Evolutionary conservation across 257 asterid genomes (phyloP).

Genomic region (Solanum bulbocastanum): DNA sequence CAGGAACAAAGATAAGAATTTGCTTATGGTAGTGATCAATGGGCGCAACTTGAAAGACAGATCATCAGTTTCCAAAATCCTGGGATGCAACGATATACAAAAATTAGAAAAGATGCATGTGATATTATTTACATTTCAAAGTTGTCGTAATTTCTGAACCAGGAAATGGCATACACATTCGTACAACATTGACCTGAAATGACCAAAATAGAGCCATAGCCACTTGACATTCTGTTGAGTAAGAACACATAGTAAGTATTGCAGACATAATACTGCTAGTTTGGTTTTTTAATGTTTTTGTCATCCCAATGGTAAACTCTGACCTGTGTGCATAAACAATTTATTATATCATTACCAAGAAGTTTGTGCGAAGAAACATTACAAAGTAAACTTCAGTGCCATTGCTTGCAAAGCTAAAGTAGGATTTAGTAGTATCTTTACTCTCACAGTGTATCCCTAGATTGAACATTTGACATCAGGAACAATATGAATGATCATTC

Average conservation of each 20-base stretch:
- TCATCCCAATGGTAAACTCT: background rate
- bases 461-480: background rate
- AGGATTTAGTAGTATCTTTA: background rate
- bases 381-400: background rate
- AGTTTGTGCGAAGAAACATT: background rate
- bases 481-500: background rate
- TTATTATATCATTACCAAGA: background rate
- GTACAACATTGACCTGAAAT: background rate
- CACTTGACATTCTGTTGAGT: background rate
- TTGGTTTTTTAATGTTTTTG: background rate
- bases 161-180: background rate
- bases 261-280: background rate
- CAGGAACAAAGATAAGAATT: background rate
- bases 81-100: background rate
- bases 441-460: background rate
- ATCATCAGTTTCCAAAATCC: constrained; percentile 8
- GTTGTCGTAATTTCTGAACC: background rate
- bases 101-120: background rate
- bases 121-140: background rate
- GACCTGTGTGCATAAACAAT: background rate
- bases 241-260: background rate
- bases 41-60: background rate
- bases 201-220: background rate
- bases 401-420: background rate
- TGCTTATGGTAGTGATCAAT: background rate